Conservation (phyloP, 129 eudicot species). For the Chrysanthemum lavandulifolium region DNA sequence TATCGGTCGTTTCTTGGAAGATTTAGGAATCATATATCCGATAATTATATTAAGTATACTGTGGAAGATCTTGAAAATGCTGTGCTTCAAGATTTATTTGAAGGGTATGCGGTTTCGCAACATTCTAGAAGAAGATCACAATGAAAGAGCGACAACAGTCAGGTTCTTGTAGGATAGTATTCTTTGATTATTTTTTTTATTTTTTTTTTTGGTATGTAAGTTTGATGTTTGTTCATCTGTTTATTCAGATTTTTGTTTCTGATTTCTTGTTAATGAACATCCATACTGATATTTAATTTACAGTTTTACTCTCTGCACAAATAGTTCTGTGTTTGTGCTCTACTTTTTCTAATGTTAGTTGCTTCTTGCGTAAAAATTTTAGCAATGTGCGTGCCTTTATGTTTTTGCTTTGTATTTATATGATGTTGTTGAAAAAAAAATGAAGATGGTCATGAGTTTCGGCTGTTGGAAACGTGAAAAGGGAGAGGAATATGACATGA, state of each 20-base stretch:
- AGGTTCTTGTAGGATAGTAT: conserved; percentile 44
- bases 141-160: conserved; percentile 27
- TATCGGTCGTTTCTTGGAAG: conserved; percentile 68
- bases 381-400: conserved; percentile 10
- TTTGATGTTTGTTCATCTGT: conserved; percentile 21
- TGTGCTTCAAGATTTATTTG: conserved; percentile 62
- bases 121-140: conserved; percentile 62
- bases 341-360: conserved; percentile 9
- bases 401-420: background rate
- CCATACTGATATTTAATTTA: conserved; percentile 25
- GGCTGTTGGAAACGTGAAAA: background rate
- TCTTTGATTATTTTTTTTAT: conserved; percentile 47
- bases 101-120: conserved; percentile 59
- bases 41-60: conserved; percentile 68
- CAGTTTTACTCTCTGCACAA: conserved; percentile 13
- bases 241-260: conserved; percentile 24
- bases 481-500: too few species aligned
- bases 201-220: conserved; percentile 21
- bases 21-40: conserved; percentile 66
- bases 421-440: background rate
- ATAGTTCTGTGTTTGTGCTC: conserved; percentile 8
- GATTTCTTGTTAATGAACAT: conserved; percentile 26
- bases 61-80: conserved; percentile 67
- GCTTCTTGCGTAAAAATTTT: conserved; percentile 9
- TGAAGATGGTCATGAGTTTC: background rate